Percentiles rank a stretch among this genome's conserved stretches.
phyloP scores from a whole-genome alignment of 805 yeast genomes.

The Aciculoconidium aculeatum region DNA sequence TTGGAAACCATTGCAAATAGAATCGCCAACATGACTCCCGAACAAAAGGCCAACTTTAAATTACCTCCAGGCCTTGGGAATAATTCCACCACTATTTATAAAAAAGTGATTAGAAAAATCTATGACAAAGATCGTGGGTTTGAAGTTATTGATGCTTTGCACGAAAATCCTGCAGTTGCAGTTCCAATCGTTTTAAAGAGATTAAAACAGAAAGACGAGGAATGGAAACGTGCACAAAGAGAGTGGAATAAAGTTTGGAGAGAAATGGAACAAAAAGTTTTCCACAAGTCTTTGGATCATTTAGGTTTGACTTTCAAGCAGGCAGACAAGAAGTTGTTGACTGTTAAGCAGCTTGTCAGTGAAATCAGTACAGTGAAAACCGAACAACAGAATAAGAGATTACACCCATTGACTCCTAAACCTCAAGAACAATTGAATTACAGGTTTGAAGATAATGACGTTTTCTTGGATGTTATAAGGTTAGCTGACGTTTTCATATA shows the following conservation, averaged over 20 bases:
- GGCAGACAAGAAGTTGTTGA: constrained; percentile 86
- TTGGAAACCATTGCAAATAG: constrained; percentile 92
- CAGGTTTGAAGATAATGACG: constrained; percentile 56
- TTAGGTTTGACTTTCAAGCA: constrained; percentile 94
- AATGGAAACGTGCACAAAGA: constrained; percentile 96
- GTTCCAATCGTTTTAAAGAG: constrained; percentile 90
- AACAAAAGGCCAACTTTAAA: constrained; percentile 80
- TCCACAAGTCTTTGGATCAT: constrained; percentile 90
- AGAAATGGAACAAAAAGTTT: constrained; percentile 93
- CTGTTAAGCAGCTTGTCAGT: constrained; percentile 84
- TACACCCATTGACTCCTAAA: constrained; percentile 79
- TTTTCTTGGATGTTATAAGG: constrained; percentile 67
- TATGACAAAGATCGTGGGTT: constrained; percentile 93
- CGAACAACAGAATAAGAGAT: constrained; percentile 81
- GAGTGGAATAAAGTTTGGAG: constrained; percentile 99
- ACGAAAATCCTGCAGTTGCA: constrained; percentile 91
- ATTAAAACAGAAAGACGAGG: constrained; percentile 95
- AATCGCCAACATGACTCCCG: constrained; percentile 86
- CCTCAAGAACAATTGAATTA: constrained; percentile 73
- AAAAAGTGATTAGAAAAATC: constrained; percentile 85
- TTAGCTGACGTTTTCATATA: constrained; percentile 62
- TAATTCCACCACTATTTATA: constrained; percentile 84
- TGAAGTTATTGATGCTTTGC: constrained; percentile 93
- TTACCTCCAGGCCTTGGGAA: constrained; percentile 93
- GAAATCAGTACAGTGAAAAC: constrained; percentile 90